Evolutionary conservation across 371 early-diverging fungal genomes (phyloP).

Genomic region (Batkoa obscura): DNA sequence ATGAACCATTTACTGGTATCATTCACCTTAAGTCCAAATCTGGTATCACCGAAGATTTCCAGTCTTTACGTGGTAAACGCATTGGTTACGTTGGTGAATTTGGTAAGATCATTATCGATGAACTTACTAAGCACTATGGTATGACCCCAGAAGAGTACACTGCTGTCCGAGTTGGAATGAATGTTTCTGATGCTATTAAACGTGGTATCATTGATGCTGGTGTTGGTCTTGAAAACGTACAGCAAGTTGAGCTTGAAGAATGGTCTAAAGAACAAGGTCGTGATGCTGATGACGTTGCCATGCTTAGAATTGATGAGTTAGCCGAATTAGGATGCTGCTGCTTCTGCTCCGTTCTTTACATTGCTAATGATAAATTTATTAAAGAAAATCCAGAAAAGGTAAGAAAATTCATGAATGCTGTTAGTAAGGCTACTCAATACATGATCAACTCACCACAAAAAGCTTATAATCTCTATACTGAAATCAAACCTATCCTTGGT

Average conservation of each 20-base stretch:
- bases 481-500: conserved; percentile 36
- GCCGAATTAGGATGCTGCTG: conserved; percentile 45
- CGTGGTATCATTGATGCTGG: conserved; percentile 42
- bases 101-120: conserved; percentile 43
- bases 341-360: conserved; percentile 42
- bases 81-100: conserved; percentile 47
- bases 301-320: conserved; percentile 46
- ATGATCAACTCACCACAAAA: conserved; percentile 28
- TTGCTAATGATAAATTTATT: conserved; percentile 40
- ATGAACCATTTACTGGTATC: conserved; percentile 45
- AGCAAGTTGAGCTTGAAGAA: conserved; percentile 45
- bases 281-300: conserved; percentile 26
- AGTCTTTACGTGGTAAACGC: conserved; percentile 27
- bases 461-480: conserved; percentile 28
- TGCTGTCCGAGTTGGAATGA: conserved; percentile 48
- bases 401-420: conserved; percentile 26
- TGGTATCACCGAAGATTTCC: conserved; percentile 32
- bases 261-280: conserved; percentile 32
- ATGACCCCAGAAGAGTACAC: conserved; percentile 36
- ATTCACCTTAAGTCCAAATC: conserved; percentile 28
- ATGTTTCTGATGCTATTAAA: conserved; percentile 35
- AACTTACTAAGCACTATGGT: conserved; percentile 30
- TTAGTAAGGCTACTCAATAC: conserved; percentile 27
- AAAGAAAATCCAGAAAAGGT: conserved; percentile 32
- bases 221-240: conserved; percentile 46